A percentile compares a stretch with the other conserved stretches of the same genome.
Conservation (phyloP, 208 protist species). For the Trypanosomatidae sp. region DNA sequence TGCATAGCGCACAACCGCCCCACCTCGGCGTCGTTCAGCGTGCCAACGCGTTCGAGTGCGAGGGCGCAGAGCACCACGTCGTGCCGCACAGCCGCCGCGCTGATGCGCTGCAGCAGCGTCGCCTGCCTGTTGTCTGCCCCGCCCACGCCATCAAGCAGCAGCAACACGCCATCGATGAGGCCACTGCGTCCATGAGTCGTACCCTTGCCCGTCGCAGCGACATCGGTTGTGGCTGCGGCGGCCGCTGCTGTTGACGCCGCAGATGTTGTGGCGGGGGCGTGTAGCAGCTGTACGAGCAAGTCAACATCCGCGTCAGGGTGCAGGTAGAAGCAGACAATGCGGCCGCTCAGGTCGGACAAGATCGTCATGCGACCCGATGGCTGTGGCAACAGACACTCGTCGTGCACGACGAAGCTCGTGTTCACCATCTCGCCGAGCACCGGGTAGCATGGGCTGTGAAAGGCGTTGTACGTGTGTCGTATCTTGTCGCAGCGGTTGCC, state of each 20-base stretch:
- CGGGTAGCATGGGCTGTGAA: slow-evolving; percentile 78
- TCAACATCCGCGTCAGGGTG: slow-evolving; percentile 33
- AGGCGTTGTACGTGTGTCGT: slow-evolving; percentile 76
- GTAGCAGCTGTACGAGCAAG: slow-evolving; percentile 17
- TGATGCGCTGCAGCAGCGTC: slow-evolving; percentile 18
- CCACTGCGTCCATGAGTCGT: not conserved
- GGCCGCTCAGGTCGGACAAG: slow-evolving; percentile 27
- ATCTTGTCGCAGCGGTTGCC: slow-evolving; percentile 90
- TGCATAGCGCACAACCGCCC: slow-evolving; percentile 16
- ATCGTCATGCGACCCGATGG: slow-evolving; percentile 27
- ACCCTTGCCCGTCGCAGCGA: not conserved
- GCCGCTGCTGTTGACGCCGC: not conserved
- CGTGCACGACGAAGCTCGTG: slow-evolving; percentile 27
- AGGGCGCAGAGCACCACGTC: slow-evolving; percentile 24
- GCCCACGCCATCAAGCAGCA: slow-evolving; percentile 38
- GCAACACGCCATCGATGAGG: slow-evolving; percentile 36
- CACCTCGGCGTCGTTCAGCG: slow-evolving; percentile 15
- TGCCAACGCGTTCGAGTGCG: slow-evolving; percentile 19
- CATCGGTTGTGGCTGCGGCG: not conserved
- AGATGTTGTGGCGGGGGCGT: not conserved
- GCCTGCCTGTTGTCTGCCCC: slow-evolving; percentile 7
- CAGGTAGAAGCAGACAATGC: slow-evolving; percentile 25
- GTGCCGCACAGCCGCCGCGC: slow-evolving; percentile 4
- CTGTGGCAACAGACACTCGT: slow-evolving; percentile 34
- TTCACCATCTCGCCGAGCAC: slow-evolving; percentile 80